Evolutionary conservation across 2,329 filamentous ascomycete genomes (phyloP).

Genomic region (Exutisphaerella laricina): DNA sequence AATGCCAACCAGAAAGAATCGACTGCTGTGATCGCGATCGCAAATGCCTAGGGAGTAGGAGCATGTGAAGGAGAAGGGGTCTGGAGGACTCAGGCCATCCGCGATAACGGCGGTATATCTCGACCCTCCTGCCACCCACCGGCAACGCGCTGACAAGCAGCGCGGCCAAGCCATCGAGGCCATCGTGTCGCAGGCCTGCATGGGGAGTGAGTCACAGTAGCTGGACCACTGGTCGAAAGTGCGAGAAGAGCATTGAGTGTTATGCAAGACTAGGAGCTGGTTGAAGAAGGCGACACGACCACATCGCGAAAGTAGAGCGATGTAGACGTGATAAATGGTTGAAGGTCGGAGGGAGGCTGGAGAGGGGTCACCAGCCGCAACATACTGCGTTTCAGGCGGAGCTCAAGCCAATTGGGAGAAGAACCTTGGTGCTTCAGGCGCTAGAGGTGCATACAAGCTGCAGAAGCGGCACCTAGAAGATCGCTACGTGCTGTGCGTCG

Average conservation of each 20-base stretch:
- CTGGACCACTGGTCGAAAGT: constrained; percentile 18
- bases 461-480: constrained; percentile 11
- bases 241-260: constrained; percentile 12
- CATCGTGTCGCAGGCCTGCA: constrained; percentile 19
- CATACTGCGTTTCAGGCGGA: constrained; percentile 15
- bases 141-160: constrained; percentile 9
- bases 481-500: neutral
- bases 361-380: constrained; percentile 11
- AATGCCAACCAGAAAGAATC: constrained; percentile 9
- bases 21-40: constrained; percentile 17
- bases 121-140: constrained; percentile 16
- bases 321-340: constrained; percentile 30
- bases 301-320: constrained; percentile 31
- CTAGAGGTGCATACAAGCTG: constrained; percentile 9
- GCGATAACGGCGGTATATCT: constrained; percentile 12
- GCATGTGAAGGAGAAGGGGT: constrained; percentile 12
- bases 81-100: constrained; percentile 18
- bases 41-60: constrained; percentile 13
- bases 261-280: constrained; percentile 17
- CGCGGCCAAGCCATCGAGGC: constrained; percentile 12
- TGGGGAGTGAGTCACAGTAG: constrained; percentile 25
- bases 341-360: constrained; percentile 33
- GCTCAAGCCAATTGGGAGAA: constrained; percentile 10
- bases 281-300: constrained; percentile 27
- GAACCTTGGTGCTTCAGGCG: constrained; percentile 10